phyloP scores from a whole-genome alignment of 306 rosid species.

The Sindora glabra region DNA sequence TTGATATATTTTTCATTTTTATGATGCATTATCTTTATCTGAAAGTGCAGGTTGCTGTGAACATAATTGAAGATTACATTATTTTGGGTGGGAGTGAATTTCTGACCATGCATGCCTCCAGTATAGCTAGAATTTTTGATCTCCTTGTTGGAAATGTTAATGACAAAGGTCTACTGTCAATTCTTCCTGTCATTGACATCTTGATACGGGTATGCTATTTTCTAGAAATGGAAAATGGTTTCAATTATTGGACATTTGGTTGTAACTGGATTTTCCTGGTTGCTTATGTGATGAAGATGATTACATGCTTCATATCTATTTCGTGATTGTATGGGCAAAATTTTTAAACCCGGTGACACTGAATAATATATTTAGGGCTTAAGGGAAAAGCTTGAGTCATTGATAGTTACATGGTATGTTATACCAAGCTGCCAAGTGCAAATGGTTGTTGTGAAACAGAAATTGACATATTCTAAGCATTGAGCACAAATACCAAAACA shows the following conservation, averaged over 20 bases:
- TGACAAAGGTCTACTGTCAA: conserved; percentile 70
- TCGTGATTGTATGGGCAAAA: background rate
- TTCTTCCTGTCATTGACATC: conserved; percentile 78
- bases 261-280: background rate
- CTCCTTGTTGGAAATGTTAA: conserved; percentile 82
- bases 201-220: conserved; percentile 60
- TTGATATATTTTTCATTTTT: conserved; percentile 5
- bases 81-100: conserved; percentile 83
- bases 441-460: too few species aligned
- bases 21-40: conserved; percentile 20
- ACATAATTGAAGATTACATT: conserved; percentile 79
- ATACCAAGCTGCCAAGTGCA: too few species aligned
- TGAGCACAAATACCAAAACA: too few species aligned
- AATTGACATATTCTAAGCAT: too few species aligned
- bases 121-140: conserved; percentile 81
- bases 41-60: conserved; percentile 66
- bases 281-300: background rate
- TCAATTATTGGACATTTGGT: too few species aligned
- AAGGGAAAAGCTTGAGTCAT: too few species aligned
- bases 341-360: background rate
- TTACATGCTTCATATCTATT: background rate
- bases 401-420: too few species aligned
- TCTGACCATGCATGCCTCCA: conserved; percentile 71
- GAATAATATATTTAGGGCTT: background rate
- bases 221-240: conserved; percentile 9